A percentile compares a stretch with the other conserved stretches of the same genome.
phyloP scores from a whole-genome alignment of 140 eudicot genomes.

The Senecio squalidus region DNA sequence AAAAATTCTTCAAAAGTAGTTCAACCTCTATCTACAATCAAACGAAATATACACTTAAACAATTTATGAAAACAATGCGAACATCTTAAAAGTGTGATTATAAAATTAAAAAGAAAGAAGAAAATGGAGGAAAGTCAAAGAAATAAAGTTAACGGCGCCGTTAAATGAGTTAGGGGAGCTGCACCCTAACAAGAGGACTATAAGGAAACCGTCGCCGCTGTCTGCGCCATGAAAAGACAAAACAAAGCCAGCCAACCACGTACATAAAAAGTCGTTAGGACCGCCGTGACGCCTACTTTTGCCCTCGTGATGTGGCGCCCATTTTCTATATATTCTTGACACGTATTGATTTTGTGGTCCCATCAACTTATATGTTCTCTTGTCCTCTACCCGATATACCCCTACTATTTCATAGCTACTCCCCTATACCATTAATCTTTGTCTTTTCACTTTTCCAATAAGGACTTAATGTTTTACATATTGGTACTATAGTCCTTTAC shows the following conservation, averaged over 20 bases:
- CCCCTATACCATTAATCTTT: no score
- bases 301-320: slow-evolving; percentile 19
- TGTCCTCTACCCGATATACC: slow-evolving; percentile 15
- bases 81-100: no score
- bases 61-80: no score
- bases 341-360: slow-evolving; percentile 24
- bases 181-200: slow-evolving; percentile 29
- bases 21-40: no score
- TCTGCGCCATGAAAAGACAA: slow-evolving; percentile 33
- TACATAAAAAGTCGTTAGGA: slow-evolving; percentile 27
- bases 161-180: slow-evolving; percentile 10
- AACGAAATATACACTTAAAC: no score
- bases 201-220: slow-evolving; percentile 32
- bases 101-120: neutral
- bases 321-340: neutral
- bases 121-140: no score
- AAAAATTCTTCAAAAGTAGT: no score
- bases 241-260: slow-evolving; percentile 1
- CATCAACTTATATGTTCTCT: slow-evolving; percentile 24
- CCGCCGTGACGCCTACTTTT: slow-evolving; percentile 35
- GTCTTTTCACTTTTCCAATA: no score
- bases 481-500: no score
- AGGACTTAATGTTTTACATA: no score
- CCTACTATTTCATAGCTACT: neutral
- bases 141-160: slow-evolving; percentile 47